Conservation (phyloP, 257 asterid species). For the Lithospermum erythrorhizon region DNA sequence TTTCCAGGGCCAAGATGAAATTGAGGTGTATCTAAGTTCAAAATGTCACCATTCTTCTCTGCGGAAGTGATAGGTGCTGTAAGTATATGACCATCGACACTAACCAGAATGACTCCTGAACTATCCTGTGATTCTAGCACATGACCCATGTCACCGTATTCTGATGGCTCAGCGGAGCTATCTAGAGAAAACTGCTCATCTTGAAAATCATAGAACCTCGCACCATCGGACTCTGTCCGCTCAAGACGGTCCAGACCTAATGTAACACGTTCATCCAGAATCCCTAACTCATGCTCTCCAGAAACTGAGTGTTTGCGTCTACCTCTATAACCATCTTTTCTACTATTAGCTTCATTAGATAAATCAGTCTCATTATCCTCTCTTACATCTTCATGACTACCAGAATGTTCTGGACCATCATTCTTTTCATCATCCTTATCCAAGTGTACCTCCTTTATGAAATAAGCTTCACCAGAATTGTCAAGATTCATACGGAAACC, state of each 20-base stretch:
- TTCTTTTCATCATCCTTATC: conserved; percentile 27
- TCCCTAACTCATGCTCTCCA: conserved; percentile 29
- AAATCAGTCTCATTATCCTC: conserved; percentile 19
- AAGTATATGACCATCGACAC: conserved; percentile 82
- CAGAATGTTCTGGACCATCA: conserved; percentile 26
- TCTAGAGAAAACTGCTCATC: conserved; percentile 63
- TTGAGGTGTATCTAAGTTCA: conserved; percentile 53
- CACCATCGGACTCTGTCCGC: conserved; percentile 68
- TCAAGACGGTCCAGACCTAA: conserved; percentile 57
- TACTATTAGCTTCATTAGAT: conserved; percentile 15
- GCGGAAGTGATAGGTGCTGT: conserved; percentile 79
- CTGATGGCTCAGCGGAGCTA: conserved; percentile 54
- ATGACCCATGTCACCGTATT: conserved; percentile 41
- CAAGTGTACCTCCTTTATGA: conserved; percentile 48
- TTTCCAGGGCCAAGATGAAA: conserved; percentile 74
- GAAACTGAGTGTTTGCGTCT: conserved; percentile 30
- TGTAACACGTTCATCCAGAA: conserved; percentile 54
- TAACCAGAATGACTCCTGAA: conserved; percentile 86
- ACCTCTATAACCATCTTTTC: conserved; percentile 24
- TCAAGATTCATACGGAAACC: conserved; percentile 77
- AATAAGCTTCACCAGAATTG: conserved; percentile 86
- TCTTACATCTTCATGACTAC: conserved; percentile 20
- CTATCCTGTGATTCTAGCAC: conserved; percentile 47
- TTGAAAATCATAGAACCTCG: conserved; percentile 64
- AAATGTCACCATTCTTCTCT: conserved; percentile 40